phyloP scores from a whole-genome alignment of 352 stramenopile species.

The Nothophytophthora sp. region DNA sequence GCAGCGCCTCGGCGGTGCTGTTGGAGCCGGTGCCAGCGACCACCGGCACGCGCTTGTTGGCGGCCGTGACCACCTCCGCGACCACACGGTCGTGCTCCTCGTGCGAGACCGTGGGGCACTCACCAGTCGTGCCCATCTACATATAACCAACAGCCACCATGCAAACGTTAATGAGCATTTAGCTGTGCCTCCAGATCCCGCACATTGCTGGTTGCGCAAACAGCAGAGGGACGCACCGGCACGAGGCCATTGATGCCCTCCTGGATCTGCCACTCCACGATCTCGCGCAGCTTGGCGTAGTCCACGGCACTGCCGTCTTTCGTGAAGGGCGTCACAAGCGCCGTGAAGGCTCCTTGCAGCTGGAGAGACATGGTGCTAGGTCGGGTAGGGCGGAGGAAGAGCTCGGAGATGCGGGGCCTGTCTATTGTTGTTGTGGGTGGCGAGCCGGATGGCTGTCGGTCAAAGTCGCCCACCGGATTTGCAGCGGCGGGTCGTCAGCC shows the following conservation, averaged over 20 bases:
- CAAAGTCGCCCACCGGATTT: no score
- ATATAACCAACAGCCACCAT: background rate
- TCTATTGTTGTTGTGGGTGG: conserved; percentile 25
- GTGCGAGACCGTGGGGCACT: conserved; percentile 94
- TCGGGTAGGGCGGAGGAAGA: conserved; percentile 1
- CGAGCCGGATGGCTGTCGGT: background rate
- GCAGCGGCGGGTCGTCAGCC: conserved; percentile 5
- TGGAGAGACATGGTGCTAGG: conserved; percentile 39
- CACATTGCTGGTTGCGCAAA: no score
- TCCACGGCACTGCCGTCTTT: conserved; percentile 91
- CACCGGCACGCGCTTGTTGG: conserved; percentile 88
- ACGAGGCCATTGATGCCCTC: conserved; percentile 96
- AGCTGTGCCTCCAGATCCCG: no score
- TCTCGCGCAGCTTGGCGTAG: conserved; percentile 90
- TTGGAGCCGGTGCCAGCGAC: conserved; percentile 97
- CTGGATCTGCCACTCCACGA: conserved; percentile 94
- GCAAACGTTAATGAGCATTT: background rate
- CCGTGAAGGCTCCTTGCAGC: conserved; percentile 87
- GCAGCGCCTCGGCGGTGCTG: conserved; percentile 86
- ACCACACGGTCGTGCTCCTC: conserved; percentile 96
- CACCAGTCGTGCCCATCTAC: conserved; percentile 96
- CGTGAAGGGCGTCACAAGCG: conserved; percentile 97
- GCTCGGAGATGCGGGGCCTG: conserved; percentile 11
- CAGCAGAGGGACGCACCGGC: conserved; percentile 74
- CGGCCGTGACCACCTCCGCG: conserved; percentile 86